phyloP scores from a whole-genome alignment of 768 basidiomycete genomes.

The Phlebiopsis flavidoalba region DNA sequence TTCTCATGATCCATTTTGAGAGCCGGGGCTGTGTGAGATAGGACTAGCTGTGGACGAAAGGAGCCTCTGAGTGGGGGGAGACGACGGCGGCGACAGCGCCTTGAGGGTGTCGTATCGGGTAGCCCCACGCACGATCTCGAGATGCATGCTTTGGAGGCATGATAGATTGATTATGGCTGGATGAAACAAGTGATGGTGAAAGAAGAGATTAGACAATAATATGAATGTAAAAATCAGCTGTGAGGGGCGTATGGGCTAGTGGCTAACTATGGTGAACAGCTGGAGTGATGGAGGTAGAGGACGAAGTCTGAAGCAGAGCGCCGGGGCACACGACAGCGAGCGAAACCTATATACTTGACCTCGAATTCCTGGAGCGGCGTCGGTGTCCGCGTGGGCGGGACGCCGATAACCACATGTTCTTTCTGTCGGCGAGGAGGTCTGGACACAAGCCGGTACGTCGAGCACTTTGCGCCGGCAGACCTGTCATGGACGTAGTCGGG shows the following conservation, averaged over 20 bases:
- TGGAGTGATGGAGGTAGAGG: conserved; percentile 3
- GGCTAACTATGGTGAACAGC: background rate
- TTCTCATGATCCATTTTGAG: conserved; percentile 3
- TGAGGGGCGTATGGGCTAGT: background rate
- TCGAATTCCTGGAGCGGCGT: background rate
- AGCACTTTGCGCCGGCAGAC: background rate
- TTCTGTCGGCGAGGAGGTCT: background rate
- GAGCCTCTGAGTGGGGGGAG: conserved; percentile 21
- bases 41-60: conserved; percentile 7
- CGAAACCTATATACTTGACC: background rate
- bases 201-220: background rate
- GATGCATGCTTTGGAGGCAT: conserved; percentile 36
- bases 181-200: background rate
- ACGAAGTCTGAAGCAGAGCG: background rate
- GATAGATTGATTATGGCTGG: background rate
- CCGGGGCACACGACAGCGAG: background rate
- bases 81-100: conserved; percentile 42
- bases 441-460: background rate
- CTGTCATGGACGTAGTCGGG: background rate
- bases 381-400: background rate
- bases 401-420: conserved; percentile 1
- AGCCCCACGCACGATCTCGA: conserved; percentile 51
- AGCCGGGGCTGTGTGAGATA: conserved; percentile 7
- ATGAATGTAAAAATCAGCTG: background rate
- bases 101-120: conserved; percentile 67